Evolutionary conservation across 768 basidiomycete species (phyloP), one percentile per base, ranked within the genome.

Genomic region (Crepidotus variabilis): DNA sequence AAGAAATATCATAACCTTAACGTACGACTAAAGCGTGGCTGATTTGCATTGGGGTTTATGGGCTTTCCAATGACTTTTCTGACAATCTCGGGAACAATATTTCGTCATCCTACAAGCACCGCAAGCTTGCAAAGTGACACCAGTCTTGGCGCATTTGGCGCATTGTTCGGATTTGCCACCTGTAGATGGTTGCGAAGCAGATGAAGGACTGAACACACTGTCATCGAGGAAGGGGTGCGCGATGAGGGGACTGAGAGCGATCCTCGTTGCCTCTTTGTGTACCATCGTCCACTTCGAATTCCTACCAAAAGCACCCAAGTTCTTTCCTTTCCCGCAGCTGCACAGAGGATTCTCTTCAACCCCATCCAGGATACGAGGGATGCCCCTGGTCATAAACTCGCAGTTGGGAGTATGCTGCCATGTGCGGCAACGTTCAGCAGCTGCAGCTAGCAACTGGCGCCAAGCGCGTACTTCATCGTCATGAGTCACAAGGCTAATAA

Each of bases 201-300:
- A 43, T 43, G 18, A 28, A 4, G 28, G 28, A 8, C 28, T 28
- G 28, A 28, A 28, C 8, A 8, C 28, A 28, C 28, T 28, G 7
- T 54, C 56, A 58, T 83, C 79, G 59, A 82, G 53, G 61, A 78
- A 82, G 6, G 81, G 71, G 14, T 79, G 74, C 0, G 78, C 72
- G 51, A 85, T 85, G 10, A 86, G 65, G 0, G 82, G 85, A 1
- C 76, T 71, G 36, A 87, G 66, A 0, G 81, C 85, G 4, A 75
- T 67, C 8, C 84, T 71, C 1, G 80, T 83, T 13, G 71, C 75
- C 51, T 76, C 76, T 6, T 73, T 73, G 1, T 73, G 73, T 11
- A 84, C 62, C 1, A 52, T 66, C 72, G 9, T 81, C 61, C 2
- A 54, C 46, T 55, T 68, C 62, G 76, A 77, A 83, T 18, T 47